Conservation (phyloP, 2,329 filamentous ascomycete genomes). For the Geosmithia putterillii region DNA sequence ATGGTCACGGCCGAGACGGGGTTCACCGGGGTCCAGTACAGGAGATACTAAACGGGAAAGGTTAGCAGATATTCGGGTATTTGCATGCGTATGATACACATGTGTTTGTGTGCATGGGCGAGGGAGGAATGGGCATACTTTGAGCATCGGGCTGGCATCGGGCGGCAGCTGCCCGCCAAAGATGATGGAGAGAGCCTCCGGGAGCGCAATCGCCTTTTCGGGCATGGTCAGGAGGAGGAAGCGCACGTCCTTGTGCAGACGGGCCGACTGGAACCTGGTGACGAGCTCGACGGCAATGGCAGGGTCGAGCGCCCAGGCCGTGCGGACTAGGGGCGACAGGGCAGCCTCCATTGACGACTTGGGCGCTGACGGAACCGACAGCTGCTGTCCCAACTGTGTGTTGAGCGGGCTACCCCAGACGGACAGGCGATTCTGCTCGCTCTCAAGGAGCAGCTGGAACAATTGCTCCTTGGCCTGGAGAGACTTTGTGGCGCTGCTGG, state of each 20-base stretch:
- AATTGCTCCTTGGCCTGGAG: constrained; percentile 72
- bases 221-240: constrained; percentile 73
- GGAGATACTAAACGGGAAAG: constrained; percentile 49
- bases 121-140: constrained; percentile 34
- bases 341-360: constrained; percentile 29
- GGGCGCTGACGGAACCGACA: constrained; percentile 3
- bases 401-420: constrained; percentile 85
- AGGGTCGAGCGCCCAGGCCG: constrained; percentile 79
- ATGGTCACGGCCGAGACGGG: constrained; percentile 88
- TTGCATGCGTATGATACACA: neutral
- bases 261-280: constrained; percentile 64
- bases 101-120: neutral
- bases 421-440: constrained; percentile 68
- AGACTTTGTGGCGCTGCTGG: constrained; percentile 45
- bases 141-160: constrained; percentile 71
- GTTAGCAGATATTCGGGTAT: neutral
- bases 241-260: constrained; percentile 63
- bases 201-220: constrained; percentile 67
- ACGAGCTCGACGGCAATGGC: constrained; percentile 78
- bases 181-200: constrained; percentile 73
- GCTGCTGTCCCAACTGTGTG: constrained; percentile 29
- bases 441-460: constrained; percentile 68
- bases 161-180: constrained; percentile 63
- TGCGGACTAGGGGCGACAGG: constrained; percentile 54
- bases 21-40: constrained; percentile 89